Percentiles rank a stretch among this genome's conserved stretches.
These are phyloP conservation scores for Graphilbum ipis-grandicollis DNA, from an alignment of 2,329 filamentous ascomycete species.

Conservation along the genomic window DNA sequence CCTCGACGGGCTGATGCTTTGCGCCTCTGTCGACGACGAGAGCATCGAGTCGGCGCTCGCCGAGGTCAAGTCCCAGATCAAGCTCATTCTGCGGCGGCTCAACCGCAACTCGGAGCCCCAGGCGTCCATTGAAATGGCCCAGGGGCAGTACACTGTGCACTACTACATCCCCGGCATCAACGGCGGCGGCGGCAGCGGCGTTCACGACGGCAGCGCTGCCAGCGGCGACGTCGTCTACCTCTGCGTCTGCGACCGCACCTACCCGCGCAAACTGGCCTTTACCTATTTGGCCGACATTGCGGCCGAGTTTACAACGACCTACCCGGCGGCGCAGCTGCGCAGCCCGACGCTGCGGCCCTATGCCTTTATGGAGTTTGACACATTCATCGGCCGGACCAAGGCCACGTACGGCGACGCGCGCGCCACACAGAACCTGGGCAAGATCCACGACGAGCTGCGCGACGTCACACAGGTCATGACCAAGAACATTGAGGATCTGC, in stretches of 20 bases:
- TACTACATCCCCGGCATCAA: slow-evolving; percentile 46
- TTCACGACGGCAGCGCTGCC: too few relatives aligned
- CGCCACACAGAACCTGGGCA: slow-evolving; percentile 81
- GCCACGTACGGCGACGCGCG: slow-evolving; percentile 86
- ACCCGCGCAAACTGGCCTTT: slow-evolving; percentile 95
- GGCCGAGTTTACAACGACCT: slow-evolving; percentile 77
- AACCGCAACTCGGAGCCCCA: slow-evolving; percentile 80
- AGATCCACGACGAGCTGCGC: slow-evolving; percentile 89
- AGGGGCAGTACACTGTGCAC: slow-evolving; percentile 56
- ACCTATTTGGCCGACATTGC: slow-evolving; percentile 91
- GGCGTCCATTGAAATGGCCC: slow-evolving; percentile 74
- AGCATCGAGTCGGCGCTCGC: slow-evolving; percentile 56
- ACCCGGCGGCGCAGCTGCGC: slow-evolving; percentile 57
- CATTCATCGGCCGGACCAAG: slow-evolving; percentile 84
- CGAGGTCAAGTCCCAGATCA: slow-evolving; percentile 81
- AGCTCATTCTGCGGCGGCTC: slow-evolving; percentile 75
- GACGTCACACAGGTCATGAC: slow-evolving; percentile 99
- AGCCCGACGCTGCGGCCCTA: slow-evolving; percentile 68
- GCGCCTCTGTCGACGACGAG: slow-evolving; percentile 86
- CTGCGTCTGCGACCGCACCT: slow-evolving; percentile 82
- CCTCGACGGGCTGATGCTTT: slow-evolving; percentile 87
- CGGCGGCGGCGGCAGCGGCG: not conserved
- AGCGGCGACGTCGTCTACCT: slow-evolving; percentile 81
- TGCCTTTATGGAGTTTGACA: slow-evolving; percentile 96
- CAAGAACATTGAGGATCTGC: slow-evolving; percentile 95